These are phyloP conservation scores for Penicillium sp. DNA, from an alignment of 2,329 filamentous ascomycete genomes.

Conservation along the genomic window DNA sequence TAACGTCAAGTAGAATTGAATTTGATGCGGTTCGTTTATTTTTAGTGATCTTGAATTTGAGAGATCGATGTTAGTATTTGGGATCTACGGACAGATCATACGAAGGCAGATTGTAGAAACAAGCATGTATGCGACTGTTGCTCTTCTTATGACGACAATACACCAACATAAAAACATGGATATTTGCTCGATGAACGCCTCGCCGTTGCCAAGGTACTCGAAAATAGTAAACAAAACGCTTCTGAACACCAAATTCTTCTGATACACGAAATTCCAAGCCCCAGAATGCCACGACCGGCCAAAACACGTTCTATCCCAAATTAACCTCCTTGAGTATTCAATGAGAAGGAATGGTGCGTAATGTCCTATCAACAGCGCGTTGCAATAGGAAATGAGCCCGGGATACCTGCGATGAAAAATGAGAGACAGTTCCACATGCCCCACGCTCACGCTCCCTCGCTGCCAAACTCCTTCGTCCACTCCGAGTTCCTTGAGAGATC, in stretches of 20 bases:
- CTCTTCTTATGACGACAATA: constrained; percentile 12
- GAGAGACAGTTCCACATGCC: background rate
- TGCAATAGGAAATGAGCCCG: background rate
- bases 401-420: constrained; percentile 1
- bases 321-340: constrained; percentile 1
- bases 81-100: background rate
- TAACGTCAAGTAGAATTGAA: background rate
- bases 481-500: constrained; percentile 84
- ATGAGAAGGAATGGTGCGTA: constrained; percentile 6
- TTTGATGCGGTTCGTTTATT: background rate
- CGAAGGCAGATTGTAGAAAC: background rate
- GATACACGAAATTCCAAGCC: constrained; percentile 4
- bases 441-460: constrained; percentile 69
- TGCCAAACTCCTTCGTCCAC: constrained; percentile 96
- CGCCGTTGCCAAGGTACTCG: constrained; percentile 28
- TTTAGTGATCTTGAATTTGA: background rate
- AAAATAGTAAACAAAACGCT: constrained; percentile 28
- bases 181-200: constrained; percentile 33
- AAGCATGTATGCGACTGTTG: constrained; percentile 11
- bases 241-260: constrained; percentile 35
- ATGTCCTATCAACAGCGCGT: background rate
- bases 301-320: constrained; percentile 13
- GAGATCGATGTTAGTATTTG: background rate
- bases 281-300: constrained; percentile 2
- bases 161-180: constrained; percentile 19